Base-by-base conservation (phyloP, 495 filamentous ascomycete genomes). In the Xylaria longipes region DNA sequence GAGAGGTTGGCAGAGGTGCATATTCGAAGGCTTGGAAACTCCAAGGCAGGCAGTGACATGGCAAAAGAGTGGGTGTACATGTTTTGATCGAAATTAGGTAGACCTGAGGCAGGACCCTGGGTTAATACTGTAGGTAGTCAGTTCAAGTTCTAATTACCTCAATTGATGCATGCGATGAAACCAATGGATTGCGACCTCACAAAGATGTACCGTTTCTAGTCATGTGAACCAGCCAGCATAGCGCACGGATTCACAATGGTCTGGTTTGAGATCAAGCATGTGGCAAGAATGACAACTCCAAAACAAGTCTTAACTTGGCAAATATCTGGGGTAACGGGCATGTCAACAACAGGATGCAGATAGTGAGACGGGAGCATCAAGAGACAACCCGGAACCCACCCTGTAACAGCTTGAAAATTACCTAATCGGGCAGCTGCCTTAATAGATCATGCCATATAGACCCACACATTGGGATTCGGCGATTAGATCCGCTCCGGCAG, bases 201-300 rank as follows among this genome's bases (percentile, higher is more conserved):
- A n/a, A n/a, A n/a, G n/a, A n/a, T n/a, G n/a, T n/a, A n/a, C n/a
- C n/a, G n/a, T 41, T 41, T 37, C 41, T 25, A 25, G 58, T 61
- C 58, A 61, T 61, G 58, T 41, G 58, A 61, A 25, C 54, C 15
- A 11, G 12, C 58, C 35, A 25, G 27, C 58, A 41, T 1, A 39
- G 58, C 58, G 58, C 58, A 61, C 58, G 58, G 58, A 61, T 61
- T 61, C 58, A 22, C 58, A 12, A 41, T 41, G 58, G 15, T 61
- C 58, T 35, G 22, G 9, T 9, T 29, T 57, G 20, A 14, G 12
- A 15, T 9, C 56, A 17, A 4, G 33, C 31, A 60, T 60, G 27
- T 33, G 25, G 31, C 25, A 57, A 57, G 27, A 20, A 57, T 6
- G 3, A 39, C 37, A 39, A 8, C 37, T 39, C 11, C 31, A 27